These are phyloP conservation scores for Metarhizium brunneum DNA, from an alignment of 2,329 filamentous ascomycete species.

Conservation along the genomic window DNA sequence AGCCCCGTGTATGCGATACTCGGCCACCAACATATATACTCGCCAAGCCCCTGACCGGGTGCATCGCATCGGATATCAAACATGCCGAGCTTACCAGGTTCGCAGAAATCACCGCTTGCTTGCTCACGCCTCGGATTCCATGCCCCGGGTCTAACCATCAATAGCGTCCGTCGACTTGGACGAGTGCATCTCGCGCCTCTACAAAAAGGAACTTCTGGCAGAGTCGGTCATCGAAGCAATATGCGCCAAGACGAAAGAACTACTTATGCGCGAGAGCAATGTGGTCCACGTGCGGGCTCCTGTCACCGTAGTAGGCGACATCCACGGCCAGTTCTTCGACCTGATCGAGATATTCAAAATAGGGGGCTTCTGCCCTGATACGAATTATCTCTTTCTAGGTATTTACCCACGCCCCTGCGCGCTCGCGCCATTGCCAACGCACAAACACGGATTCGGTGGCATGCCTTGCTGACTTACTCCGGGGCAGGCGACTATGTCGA, in stretches of 20 bases:
- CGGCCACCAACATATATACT: not conserved
- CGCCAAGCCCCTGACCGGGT: not conserved
- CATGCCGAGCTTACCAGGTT: conserved; percentile 50
- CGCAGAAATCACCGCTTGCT: conserved; percentile 15
- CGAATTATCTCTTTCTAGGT: conserved; percentile 97
- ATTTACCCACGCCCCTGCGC: conserved; percentile 9
- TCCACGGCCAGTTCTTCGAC: conserved; percentile 98
- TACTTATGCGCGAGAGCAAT: conserved; percentile 99
- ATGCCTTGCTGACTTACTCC: not conserved
- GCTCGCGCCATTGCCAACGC: not conserved
- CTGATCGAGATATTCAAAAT: conserved; percentile 99
- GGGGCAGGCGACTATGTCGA: conserved; percentile 86
- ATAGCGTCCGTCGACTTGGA: conserved; percentile 93
- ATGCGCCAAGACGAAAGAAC: conserved; percentile 97
- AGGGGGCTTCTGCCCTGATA: conserved; percentile 92
- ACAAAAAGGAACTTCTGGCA: conserved; percentile 92
- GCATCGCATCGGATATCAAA: conserved; percentile 13
- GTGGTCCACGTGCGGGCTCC: conserved; percentile 94
- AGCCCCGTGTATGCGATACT: conserved; percentile 6
- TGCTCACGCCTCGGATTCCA: not conserved
- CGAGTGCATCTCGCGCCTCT: conserved; percentile 93
- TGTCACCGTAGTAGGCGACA: conserved; percentile 95
- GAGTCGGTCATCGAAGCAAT: conserved; percentile 98
- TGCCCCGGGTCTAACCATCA: not conserved
- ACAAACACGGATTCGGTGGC: not conserved